These are phyloP conservation scores for Penicillium freii DNA, from an alignment of 2,329 filamentous ascomycete genomes.

Conservation along the genomic window DNA sequence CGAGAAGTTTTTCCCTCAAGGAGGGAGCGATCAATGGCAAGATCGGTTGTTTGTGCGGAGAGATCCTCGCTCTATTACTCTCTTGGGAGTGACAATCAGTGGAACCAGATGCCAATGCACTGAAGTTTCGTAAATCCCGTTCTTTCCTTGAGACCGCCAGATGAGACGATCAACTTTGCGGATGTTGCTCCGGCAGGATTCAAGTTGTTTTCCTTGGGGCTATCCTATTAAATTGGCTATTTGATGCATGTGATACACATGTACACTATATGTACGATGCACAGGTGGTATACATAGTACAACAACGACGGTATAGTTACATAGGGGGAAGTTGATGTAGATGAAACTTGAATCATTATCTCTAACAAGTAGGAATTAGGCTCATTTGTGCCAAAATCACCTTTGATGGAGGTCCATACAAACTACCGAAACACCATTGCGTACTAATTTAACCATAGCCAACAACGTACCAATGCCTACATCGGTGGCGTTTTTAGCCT, in stretches of 20 bases:
- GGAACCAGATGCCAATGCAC: conserved; percentile 22
- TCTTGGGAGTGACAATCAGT: conserved; percentile 30
- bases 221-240: background rate
- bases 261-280: background rate
- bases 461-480: conserved; percentile 20
- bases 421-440: background rate
- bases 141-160: conserved; percentile 6
- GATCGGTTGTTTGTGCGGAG: background rate
- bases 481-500: conserved; percentile 27
- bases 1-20: background rate
- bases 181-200: conserved; percentile 9
- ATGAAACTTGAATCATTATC: background rate
- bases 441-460: conserved; percentile 8
- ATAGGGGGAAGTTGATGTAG: background rate
- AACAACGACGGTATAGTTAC: background rate
- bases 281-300: background rate
- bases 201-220: background rate
- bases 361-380: background rate
- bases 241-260: background rate
- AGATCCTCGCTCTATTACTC: conserved; percentile 23
- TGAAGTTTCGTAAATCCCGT: conserved; percentile 11
- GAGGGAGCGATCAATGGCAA: background rate
- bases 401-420: background rate
- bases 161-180: conserved; percentile 10
- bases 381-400: background rate